These are phyloP conservation scores for Phytophthora ramorum DNA, from an alignment of 352 stramenopile genomes.

Conservation along the genomic window DNA sequence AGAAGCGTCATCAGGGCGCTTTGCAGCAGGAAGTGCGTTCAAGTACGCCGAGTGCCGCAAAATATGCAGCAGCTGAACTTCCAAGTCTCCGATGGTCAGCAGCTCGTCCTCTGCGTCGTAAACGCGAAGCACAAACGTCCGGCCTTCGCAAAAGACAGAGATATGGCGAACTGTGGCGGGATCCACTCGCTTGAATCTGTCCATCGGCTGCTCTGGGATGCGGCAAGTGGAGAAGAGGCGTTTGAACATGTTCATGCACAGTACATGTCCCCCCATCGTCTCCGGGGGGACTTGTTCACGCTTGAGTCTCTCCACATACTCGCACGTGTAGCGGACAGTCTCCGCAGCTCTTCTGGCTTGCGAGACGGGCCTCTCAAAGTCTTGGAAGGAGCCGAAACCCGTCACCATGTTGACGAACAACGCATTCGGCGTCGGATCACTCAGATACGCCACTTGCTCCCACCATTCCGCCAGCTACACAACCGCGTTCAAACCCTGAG, in stretches of 20 bases:
- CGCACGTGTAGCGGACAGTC: constrained; percentile 71
- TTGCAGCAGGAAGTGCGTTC: constrained; percentile 34
- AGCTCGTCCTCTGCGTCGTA: constrained; percentile 54
- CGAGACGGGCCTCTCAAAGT: constrained; percentile 76
- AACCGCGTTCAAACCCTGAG: not conserved
- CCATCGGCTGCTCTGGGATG: constrained; percentile 68
- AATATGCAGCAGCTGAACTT: constrained; percentile 65
- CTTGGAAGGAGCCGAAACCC: constrained; percentile 94
- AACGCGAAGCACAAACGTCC: constrained; percentile 57
- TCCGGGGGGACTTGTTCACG: constrained; percentile 85
- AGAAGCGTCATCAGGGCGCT: constrained; percentile 24
- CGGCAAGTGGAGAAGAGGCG: constrained; percentile 92
- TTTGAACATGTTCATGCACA: constrained; percentile 92
- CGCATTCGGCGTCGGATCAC: constrained; percentile 82
- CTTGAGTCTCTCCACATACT: constrained; percentile 91
- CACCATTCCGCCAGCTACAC: constrained; percentile 90
- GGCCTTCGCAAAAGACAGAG: constrained; percentile 59
- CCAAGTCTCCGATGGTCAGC: constrained; percentile 70
- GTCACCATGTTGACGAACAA: constrained; percentile 96
- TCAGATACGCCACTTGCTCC: constrained; percentile 90
- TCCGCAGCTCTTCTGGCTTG: constrained; percentile 63
- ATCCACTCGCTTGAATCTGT: constrained; percentile 59
- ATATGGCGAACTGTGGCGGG: constrained; percentile 46
- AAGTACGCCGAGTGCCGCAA: constrained; percentile 54
- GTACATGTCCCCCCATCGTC: constrained; percentile 83